Evolutionary conservation across 1,284 basidiomycete species (phyloP).

Genomic region (Paramarasmius palmivorus): DNA sequence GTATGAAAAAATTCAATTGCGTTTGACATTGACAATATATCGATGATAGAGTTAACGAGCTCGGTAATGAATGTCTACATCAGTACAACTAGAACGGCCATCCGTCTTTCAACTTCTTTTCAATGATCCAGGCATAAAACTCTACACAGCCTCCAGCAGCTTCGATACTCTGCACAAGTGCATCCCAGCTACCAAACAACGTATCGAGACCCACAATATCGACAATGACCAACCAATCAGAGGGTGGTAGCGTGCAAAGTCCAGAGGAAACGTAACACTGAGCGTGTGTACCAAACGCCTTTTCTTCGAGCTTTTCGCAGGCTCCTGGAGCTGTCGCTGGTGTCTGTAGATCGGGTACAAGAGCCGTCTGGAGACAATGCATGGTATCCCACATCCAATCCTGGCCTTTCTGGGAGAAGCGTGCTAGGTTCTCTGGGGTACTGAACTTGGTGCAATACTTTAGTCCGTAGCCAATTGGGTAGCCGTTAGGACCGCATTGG

Average conservation of each 20-base stretch:
- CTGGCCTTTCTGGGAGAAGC: constrained; percentile 33
- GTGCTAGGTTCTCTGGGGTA: constrained; percentile 18
- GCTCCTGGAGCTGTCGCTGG: constrained; percentile 16
- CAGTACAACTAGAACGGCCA: background rate
- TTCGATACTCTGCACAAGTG: constrained; percentile 26
- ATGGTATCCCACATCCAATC: constrained; percentile 46
- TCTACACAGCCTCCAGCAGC: constrained; percentile 29
- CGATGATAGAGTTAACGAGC: too few species aligned
- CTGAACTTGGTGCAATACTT: constrained; percentile 40
- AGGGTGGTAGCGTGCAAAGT: constrained; percentile 34
- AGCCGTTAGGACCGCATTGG: constrained; percentile 41
- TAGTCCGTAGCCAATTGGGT: constrained; percentile 42
- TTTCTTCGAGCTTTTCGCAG: constrained; percentile 32
- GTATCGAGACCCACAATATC: constrained; percentile 36
- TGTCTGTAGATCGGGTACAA: constrained; percentile 36
- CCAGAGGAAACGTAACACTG: constrained; percentile 39
- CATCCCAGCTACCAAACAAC: constrained; percentile 31
- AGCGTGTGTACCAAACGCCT: constrained; percentile 42
- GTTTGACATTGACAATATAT: too few species aligned
- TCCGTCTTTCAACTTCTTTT: background rate
- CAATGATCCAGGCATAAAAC: constrained; percentile 19
- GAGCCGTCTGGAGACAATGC: constrained; percentile 42
- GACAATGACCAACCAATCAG: constrained; percentile 37
- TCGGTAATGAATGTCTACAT: too few species aligned
- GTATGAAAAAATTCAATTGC: too few species aligned